These are phyloP conservation scores for Rhododendron henanense DNA, from an alignment of 148 eudicot genomes.

Conservation along the genomic window DNA sequence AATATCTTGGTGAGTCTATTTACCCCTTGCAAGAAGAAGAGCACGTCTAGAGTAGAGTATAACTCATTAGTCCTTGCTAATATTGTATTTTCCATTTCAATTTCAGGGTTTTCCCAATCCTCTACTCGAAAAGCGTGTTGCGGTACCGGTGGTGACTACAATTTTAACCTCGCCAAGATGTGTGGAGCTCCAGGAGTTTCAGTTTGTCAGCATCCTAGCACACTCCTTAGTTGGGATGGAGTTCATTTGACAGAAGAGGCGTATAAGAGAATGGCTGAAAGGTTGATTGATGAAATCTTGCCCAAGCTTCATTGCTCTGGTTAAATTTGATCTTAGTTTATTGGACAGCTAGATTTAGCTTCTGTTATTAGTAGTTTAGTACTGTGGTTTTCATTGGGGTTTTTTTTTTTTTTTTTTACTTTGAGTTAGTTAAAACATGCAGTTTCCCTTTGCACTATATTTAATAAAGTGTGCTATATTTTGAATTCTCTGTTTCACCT, in stretches of 20 bases:
- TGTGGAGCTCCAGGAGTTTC: not conserved
- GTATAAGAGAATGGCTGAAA: not conserved
- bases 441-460: too few relatives aligned
- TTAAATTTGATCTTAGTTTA: not conserved
- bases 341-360: not conserved
- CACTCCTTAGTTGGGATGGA: not conserved
- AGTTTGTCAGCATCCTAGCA: not conserved
- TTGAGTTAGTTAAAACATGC: too few relatives aligned
- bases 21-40: not conserved
- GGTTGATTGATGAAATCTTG: not conserved
- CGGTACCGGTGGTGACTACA: not conserved
- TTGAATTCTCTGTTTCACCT: too few relatives aligned
- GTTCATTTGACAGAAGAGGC: not conserved
- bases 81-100: not conserved
- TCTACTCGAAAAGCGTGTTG: not conserved
- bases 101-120: not conserved
- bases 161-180: not conserved
- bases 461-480: too few relatives aligned
- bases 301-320: not conserved
- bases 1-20: not conserved
- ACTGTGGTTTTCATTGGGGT: too few relatives aligned
- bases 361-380: too few relatives aligned
- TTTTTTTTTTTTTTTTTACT: too few relatives aligned
- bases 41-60: not conserved
- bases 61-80: not conserved